Evolutionary conservation across 2,329 filamentous ascomycete species (phyloP).

Genomic region (Venturia asperata): DNA sequence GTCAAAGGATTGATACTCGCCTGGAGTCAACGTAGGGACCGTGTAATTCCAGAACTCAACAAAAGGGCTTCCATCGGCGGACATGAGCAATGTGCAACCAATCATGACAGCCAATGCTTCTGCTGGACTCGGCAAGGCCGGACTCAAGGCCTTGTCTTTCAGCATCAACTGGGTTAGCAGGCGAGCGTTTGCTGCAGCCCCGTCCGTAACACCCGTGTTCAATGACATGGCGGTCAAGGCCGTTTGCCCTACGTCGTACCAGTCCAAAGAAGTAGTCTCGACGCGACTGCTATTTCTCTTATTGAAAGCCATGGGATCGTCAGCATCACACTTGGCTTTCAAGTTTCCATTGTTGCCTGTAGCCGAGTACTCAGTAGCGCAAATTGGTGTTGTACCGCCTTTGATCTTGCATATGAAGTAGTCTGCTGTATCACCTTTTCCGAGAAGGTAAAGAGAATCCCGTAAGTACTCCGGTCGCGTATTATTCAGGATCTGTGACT

Average conservation of each 20-base stretch:
- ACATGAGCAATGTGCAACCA: constrained; percentile 58
- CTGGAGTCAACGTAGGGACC: constrained; percentile 32
- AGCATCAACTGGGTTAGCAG: constrained; percentile 40
- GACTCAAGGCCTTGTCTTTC: constrained; percentile 38
- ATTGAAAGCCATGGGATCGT: constrained; percentile 51
- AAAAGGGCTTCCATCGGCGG: constrained; percentile 54
- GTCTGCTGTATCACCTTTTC: constrained; percentile 39
- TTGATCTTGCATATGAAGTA: constrained; percentile 64
- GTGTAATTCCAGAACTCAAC: constrained; percentile 42
- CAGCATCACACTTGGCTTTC: constrained; percentile 51
- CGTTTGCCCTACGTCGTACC: constrained; percentile 38
- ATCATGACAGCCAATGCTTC: constrained; percentile 67
- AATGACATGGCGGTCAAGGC: constrained; percentile 40
- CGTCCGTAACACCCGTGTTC: constrained; percentile 38
- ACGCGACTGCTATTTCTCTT: constrained; percentile 51
- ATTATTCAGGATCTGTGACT: constrained; percentile 28
- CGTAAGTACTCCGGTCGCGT: constrained; percentile 29
- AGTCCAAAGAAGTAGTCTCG: constrained; percentile 32
- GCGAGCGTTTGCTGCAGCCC: constrained; percentile 38
- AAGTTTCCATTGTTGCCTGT: constrained; percentile 50
- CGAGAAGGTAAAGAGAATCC: constrained; percentile 60
- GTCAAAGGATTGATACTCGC: constrained; percentile 54
- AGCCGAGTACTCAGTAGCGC: constrained; percentile 52
- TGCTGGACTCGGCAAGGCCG: constrained; percentile 57
- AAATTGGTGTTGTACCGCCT: constrained; percentile 56